Conservation (phyloP, 2,329 filamentous ascomycete genomes). For the Sclerotinia minor region DNA sequence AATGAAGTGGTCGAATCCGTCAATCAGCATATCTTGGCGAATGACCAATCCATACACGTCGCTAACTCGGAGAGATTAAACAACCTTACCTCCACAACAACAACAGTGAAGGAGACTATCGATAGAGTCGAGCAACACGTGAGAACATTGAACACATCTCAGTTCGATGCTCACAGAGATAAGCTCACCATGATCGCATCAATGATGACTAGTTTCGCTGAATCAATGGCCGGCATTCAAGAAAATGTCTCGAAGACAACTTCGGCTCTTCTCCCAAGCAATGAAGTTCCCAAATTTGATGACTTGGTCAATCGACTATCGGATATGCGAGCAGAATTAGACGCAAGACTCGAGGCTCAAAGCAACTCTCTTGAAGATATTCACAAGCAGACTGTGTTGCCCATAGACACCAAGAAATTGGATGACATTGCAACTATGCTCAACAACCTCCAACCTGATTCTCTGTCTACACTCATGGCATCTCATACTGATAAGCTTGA, state of each 20-base stretch:
- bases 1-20: constrained; percentile 27
- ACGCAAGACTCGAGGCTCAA: constrained; percentile 25
- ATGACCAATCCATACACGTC: constrained; percentile 17
- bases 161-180: constrained; percentile 23
- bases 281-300: constrained; percentile 20
- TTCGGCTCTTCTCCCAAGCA: constrained; percentile 8
- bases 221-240: constrained; percentile 23
- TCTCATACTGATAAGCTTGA: constrained; percentile 22
- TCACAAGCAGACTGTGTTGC: constrained; percentile 20
- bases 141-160: constrained; percentile 24
- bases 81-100: constrained; percentile 25
- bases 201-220: constrained; percentile 25
- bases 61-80: constrained; percentile 28
- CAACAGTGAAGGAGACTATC: constrained; percentile 29
- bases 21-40: constrained; percentile 26
- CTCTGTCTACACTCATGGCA: constrained; percentile 6
- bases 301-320: constrained; percentile 18
- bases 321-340: constrained; percentile 24
- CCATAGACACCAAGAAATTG: constrained; percentile 23
- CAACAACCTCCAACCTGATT: constrained; percentile 18
- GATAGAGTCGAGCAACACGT: constrained; percentile 18
- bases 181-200: constrained; percentile 25
- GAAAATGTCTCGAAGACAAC: constrained; percentile 18
- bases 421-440: constrained; percentile 21
- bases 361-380: constrained; percentile 24